A percentile compares a stretch with the other conserved stretches of the same genome.
These are phyloP conservation scores for Sanghuangporus sanghuang DNA, from an alignment of 1,284 basidiomycete species.

Conservation along the genomic window DNA sequence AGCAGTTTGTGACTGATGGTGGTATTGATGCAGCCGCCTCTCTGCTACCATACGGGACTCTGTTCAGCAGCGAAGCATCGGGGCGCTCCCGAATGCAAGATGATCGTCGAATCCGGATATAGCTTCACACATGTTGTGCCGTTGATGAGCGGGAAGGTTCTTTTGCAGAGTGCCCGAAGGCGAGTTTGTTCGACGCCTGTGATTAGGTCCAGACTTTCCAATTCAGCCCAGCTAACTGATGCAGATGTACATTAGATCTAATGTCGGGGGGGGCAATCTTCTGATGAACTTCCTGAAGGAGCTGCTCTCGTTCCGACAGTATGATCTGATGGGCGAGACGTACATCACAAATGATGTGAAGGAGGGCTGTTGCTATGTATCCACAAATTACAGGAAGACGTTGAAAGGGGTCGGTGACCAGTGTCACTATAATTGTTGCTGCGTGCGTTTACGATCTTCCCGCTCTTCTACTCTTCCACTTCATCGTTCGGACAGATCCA, in stretches of 20 bases:
- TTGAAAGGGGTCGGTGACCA: constrained; percentile 76
- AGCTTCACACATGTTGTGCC: constrained; percentile 91
- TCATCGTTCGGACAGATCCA: constrained; percentile 27
- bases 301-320: constrained; percentile 89
- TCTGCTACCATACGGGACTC: constrained; percentile 63
- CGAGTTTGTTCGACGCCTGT: constrained; percentile 26
- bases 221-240: no score
- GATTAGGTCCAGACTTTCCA: background rate
- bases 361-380: constrained; percentile 83
- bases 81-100: constrained; percentile 66
- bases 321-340: constrained; percentile 96
- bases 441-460: background rate
- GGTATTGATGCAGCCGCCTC: constrained; percentile 58
- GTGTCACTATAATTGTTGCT: constrained; percentile 10
- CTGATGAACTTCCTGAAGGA: constrained; percentile 94
- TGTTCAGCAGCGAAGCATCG: constrained; percentile 45
- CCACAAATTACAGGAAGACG: constrained; percentile 74
- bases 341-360: constrained; percentile 90
- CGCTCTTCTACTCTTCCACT: background rate
- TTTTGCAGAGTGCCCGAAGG: constrained; percentile 82
- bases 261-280: constrained; percentile 93
- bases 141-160: constrained; percentile 67
- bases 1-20: background rate
- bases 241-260: constrained; percentile 53
- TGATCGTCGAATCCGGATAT: constrained; percentile 89